These are phyloP conservation scores for Pochonia chlamydosporia DNA, from an alignment of 2,329 filamentous ascomycete species.

Conservation along the genomic window DNA sequence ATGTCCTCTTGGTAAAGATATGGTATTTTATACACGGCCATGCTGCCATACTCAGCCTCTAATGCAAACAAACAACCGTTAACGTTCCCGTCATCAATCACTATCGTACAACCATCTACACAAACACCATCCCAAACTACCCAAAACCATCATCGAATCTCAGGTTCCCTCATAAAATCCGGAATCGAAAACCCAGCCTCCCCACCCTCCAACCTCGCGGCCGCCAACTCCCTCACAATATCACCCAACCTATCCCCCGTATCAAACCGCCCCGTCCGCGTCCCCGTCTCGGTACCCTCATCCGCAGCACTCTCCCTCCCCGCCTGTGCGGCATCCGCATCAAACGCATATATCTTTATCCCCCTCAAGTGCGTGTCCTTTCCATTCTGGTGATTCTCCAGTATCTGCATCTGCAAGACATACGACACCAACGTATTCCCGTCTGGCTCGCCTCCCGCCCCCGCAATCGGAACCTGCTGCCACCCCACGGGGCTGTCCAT, in stretches of 20 bases:
- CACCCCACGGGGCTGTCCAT: slow-evolving; percentile 79
- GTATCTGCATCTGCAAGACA: slow-evolving; percentile 81
- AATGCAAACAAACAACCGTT: too few species aligned
- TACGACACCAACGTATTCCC: slow-evolving; percentile 78
- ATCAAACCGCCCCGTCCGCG: slow-evolving; percentile 4
- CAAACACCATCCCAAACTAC: too few species aligned
- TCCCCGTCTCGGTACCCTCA: slow-evolving; percentile 16
- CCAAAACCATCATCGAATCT: slow-evolving; percentile 27
- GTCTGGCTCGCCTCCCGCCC: slow-evolving; percentile 52
- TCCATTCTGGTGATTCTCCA: slow-evolving; percentile 98
- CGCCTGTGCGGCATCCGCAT: slow-evolving; percentile 40
- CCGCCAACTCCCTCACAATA: slow-evolving; percentile 20
- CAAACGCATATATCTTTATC: slow-evolving; percentile 73
- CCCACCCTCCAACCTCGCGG: slow-evolving; percentile 24
- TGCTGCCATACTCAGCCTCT: too few species aligned
- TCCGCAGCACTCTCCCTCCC: slow-evolving; percentile 23
- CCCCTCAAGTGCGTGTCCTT: slow-evolving; percentile 97
- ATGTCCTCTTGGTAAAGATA: too few species aligned
- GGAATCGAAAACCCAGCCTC: slow-evolving; percentile 30
- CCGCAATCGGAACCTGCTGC: slow-evolving; percentile 70
- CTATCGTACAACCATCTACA: too few species aligned
- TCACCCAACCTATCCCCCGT: slow-evolving; percentile 19
- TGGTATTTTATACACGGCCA: too few species aligned
- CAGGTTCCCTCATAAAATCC: slow-evolving; percentile 37
- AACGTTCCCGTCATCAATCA: too few species aligned